Base-by-base conservation (phyloP, 2,329 filamentous ascomycete species). In the Polytolypa hystricis region DNA sequence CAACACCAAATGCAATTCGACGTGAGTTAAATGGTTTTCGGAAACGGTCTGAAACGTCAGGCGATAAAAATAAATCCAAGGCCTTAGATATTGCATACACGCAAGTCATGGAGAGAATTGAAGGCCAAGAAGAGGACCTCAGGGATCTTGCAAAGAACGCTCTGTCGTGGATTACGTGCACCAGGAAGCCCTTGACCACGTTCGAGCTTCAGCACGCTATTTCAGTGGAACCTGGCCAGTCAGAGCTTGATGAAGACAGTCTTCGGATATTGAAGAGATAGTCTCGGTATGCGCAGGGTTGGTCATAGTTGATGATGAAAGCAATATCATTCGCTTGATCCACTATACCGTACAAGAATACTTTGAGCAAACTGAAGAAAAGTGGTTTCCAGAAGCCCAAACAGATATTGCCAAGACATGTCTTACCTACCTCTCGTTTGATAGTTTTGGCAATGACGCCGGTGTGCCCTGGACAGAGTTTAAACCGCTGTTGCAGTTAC, bases 311-410 rank as follows among this genome's bases (percentile, higher is more conserved):
- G 61, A 70, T 25, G 40, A 58, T 30, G 43, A 60, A 29, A 67
- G 52, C 33, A 32, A 50, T 14, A 50, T 60, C 18, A 49, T 69
- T 8, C 54, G 62, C 3, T 42, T 70, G 0, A 61, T 67, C 3
- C 66, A 71, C 41, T 64, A 65, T 37, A 69, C 67, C 0, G 53
- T 64, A 2, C 60, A 67, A 28, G 56, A 68, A 25, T 71, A 65
- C 43, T 57, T 70, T 30, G 50, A 61, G 12, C 32, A 40, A 10
- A 58, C 44, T 1, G 31, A 39, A 8, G 19, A 6, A 0, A 14
- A 32, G 4, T 62, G 55, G 50, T 57, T 68, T 37, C 51, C 50
- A 0, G 17, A 48, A 19, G 52, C 52, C 0, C 39, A 62, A 6
- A 8, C 2, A 0, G 17, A 54, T 3, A 52, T 67, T 6, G 35